Conservation (phyloP, 805 yeast genomes). For the Spathaspora hagerdaliae region DNA sequence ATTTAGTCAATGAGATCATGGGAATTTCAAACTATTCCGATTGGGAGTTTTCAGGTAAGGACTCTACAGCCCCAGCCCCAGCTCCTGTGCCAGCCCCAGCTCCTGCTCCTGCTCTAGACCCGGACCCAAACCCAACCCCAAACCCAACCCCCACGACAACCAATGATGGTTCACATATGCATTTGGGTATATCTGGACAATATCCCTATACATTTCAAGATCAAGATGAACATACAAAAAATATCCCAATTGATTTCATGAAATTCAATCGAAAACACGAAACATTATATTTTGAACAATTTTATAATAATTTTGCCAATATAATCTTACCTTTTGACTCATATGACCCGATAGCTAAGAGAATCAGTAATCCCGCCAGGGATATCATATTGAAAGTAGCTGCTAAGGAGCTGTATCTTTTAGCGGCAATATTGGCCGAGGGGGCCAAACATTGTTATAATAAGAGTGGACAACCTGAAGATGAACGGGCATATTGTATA, state of each 20-base stretch:
- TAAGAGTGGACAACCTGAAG: conserved; percentile 41
- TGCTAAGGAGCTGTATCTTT: conserved; percentile 51
- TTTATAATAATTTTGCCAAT: conserved; percentile 32
- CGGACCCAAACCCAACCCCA: too few species aligned
- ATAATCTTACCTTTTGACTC: conserved; percentile 36
- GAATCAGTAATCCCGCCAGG: conserved; percentile 48
- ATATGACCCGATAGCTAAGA: conserved; percentile 21
- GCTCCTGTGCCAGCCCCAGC: neutral
- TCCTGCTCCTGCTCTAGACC: neutral
- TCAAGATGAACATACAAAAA: conserved; percentile 9
- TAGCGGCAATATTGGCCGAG: conserved; percentile 67
- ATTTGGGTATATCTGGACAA: too few species aligned
- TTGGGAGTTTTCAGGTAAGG: conserved; percentile 7
- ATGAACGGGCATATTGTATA: conserved; percentile 60
- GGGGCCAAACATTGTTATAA: conserved; percentile 59
- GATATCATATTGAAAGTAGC: conserved; percentile 62
- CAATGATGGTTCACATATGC: neutral
- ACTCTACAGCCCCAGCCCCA: conserved; percentile 3
- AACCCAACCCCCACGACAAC: too few species aligned
- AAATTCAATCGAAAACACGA: conserved; percentile 25
- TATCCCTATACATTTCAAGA: too few species aligned
- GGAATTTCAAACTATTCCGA: conserved; percentile 25
- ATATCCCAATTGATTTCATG: conserved; percentile 27
- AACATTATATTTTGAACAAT: conserved; percentile 28
- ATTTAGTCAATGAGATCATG: conserved; percentile 37